Conservation (phyloP, 768 basidiomycete species). For the Russula griseocarnosa region DNA sequence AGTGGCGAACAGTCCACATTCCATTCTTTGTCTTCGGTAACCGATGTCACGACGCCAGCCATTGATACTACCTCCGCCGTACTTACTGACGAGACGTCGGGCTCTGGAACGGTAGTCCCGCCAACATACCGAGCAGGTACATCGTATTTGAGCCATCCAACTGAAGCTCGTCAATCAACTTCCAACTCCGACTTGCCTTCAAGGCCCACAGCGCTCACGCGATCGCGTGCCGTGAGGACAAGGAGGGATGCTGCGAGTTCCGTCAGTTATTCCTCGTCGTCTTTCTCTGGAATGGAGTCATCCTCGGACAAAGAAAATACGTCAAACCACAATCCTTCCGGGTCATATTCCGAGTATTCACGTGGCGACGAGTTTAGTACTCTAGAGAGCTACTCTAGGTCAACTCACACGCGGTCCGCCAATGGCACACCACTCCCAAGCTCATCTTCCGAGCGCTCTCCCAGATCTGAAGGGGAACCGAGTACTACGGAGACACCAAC, state of each 20-base stretch:
- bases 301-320: slow-evolving; percentile 58
- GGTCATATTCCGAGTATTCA: slow-evolving; percentile 31
- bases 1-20: slow-evolving; percentile 36
- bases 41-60: slow-evolving; percentile 31
- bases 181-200: slow-evolving; percentile 48
- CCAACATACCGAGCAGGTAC: slow-evolving; percentile 9
- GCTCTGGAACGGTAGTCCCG: slow-evolving; percentile 27
- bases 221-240: slow-evolving; percentile 56
- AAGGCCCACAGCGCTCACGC: slow-evolving; percentile 42
- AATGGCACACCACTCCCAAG: slow-evolving; percentile 33
- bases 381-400: slow-evolving; percentile 25
- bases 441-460: slow-evolving; percentile 32
- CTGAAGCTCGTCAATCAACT: slow-evolving; percentile 33
- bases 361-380: slow-evolving; percentile 28
- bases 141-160: neutral
- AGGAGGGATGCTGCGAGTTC: slow-evolving; percentile 41
- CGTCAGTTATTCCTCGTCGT: slow-evolving; percentile 45
- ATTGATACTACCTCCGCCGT: slow-evolving; percentile 35
- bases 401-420: slow-evolving; percentile 20
- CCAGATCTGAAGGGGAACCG: slow-evolving; percentile 35
- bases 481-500: slow-evolving; percentile 30
- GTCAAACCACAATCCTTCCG: slow-evolving; percentile 34
- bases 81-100: slow-evolving; percentile 39
- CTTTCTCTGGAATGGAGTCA: slow-evolving; percentile 39
- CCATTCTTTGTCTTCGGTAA: slow-evolving; percentile 38